Base-by-base conservation (phyloP, 78 protist species). In the Pigoraptor vietnamica region DNA sequence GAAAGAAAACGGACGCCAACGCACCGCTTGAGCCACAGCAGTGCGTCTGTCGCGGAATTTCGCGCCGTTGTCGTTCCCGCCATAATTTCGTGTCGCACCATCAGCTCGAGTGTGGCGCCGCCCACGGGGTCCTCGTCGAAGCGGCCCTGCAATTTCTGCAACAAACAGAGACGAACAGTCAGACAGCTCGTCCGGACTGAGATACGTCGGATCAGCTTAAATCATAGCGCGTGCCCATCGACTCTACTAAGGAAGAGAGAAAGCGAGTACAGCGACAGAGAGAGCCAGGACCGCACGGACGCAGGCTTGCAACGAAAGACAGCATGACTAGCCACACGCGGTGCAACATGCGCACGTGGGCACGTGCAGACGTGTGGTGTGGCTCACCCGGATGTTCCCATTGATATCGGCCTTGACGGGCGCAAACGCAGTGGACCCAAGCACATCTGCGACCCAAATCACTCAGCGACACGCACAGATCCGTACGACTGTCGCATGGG, bases 21-120 rank as follows among this genome's bases (percentile, higher is more conserved):
- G n/a, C 33, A 81, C 86, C 86, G 86, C n/a, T 23, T 81, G n/a
- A 81, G 86, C 86, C 86, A 81, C 24, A 81, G 86, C 14, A 81
- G 86, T 81, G 86, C 86, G n/a, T 81, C 86, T 81, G 86, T 81
- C 33, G 86, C 86, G 36, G 86, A 81, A 32, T 81, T 81, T 19
- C 86, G 21, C n/a, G 24, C 86, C 21, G 24, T 2, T 32, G 86
- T 81, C 21, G 86, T 32, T 21, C 33, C 14, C 14, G 36, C 19
- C 86, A 32, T 32, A 2, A 81, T 81, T 32, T 81, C 86, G 24
- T 32, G 86, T 81, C 86, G 36, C 24, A 81, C 33, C 86, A 81
- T 23, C 33, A 23, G 19, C 14, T 81, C 86, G 14, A 81, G 24
- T 29, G 86, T 81, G 19, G 33, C 33, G 36, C 14, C 19, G 36